phyloP scores from a whole-genome alignment of 192 early-diverging fungal genomes.

The Phycomyces blakesleeanus region DNA sequence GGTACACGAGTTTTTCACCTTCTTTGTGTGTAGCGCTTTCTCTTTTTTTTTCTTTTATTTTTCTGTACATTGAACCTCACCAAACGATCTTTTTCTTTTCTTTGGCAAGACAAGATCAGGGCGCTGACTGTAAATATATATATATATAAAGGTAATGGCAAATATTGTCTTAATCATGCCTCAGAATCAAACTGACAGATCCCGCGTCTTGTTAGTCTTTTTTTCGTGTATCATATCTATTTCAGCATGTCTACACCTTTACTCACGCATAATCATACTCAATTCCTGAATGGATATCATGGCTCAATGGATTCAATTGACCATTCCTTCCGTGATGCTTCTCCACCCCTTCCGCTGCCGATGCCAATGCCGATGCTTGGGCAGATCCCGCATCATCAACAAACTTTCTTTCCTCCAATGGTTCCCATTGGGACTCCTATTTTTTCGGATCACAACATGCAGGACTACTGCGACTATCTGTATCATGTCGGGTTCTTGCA shows the following conservation, averaged over 20 bases:
- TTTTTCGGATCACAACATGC: not conserved
- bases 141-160: not conserved
- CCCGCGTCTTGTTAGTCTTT: not conserved
- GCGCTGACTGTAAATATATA: slow-evolving; percentile 4
- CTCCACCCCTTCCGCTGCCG: not conserved
- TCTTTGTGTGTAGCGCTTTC: not conserved
- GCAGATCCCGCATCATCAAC: not conserved
- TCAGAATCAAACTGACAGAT: not conserved
- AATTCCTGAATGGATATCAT: not conserved
- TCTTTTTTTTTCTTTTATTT: not conserved
- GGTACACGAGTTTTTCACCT: not conserved
- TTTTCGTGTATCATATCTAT: not conserved
- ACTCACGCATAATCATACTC: not conserved
- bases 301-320: not conserved
- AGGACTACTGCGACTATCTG: not conserved
- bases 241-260: slow-evolving; percentile 1
- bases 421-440: not conserved
- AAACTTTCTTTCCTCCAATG: not conserved
- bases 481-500: slow-evolving; percentile 1
- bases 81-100: slow-evolving; percentile 1
- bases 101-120: slow-evolving; percentile 1
- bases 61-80: slow-evolving; percentile 1
- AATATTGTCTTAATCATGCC: not conserved
- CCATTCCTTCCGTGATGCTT: not conserved
- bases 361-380: not conserved